Conservation (phyloP, 2,329 filamentous ascomycete species). For the Lasiodiplodia gonubiensis region DNA sequence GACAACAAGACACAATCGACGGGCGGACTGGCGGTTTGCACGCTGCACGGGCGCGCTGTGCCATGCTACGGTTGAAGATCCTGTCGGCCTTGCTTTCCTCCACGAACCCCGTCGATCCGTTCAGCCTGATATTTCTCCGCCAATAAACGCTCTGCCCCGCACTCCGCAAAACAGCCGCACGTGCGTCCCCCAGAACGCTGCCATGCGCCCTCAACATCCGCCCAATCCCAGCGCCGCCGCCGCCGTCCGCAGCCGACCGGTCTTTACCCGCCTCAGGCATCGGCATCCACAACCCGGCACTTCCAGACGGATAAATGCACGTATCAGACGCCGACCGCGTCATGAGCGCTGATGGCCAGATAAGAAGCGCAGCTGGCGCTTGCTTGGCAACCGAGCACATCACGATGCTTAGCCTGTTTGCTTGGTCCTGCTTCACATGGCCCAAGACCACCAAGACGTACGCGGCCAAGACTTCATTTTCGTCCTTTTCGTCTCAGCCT, state of each 20-base stretch:
- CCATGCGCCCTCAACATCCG: neutral
- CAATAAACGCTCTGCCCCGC: constrained; percentile 25
- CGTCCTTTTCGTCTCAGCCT: constrained; percentile 18
- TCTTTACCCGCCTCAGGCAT: constrained; percentile 1
- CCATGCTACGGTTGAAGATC: constrained; percentile 27
- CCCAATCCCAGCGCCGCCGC: constrained; percentile 8
- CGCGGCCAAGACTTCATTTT: neutral
- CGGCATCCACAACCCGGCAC: constrained; percentile 20
- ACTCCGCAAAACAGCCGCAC: constrained; percentile 12
- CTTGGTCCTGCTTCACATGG: neutral
- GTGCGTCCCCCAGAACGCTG: constrained; percentile 10
- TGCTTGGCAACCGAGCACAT: constrained; percentile 22
- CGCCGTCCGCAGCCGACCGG: neutral
- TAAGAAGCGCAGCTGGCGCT: constrained; percentile 10
- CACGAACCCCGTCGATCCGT: constrained; percentile 27
- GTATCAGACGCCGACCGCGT: constrained; percentile 8
- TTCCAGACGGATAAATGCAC: constrained; percentile 15
- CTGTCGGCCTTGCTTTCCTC: constrained; percentile 26
- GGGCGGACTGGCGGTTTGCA: constrained; percentile 18
- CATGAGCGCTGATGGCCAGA: neutral
- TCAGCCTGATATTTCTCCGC: constrained; percentile 28
- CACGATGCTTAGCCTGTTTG: constrained; percentile 25
- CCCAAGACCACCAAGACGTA: constrained; percentile 11
- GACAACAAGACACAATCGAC: constrained; percentile 18
- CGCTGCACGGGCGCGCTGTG: constrained; percentile 3